These are phyloP conservation scores for Trichosporon faecale DNA, from an alignment of 1,284 basidiomycete species.

Conservation along the genomic window DNA sequence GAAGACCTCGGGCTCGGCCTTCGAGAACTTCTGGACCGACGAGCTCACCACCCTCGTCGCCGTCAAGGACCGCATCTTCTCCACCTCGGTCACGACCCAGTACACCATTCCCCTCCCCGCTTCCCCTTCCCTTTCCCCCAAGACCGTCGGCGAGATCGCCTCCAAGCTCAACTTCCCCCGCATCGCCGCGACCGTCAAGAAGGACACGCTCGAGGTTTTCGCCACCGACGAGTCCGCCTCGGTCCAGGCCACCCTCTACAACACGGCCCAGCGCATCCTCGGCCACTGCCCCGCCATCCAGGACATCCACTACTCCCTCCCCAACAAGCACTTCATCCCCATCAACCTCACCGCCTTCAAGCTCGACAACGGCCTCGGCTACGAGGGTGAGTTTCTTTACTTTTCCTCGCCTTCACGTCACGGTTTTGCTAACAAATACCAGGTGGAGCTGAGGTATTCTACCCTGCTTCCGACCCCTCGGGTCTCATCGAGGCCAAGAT, in stretches of 20 bases:
- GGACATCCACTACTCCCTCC: constrained; percentile 70
- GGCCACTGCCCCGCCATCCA: constrained; percentile 63
- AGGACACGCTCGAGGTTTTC: constrained; percentile 75
- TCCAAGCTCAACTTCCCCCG: constrained; percentile 61
- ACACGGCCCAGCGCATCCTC: constrained; percentile 75
- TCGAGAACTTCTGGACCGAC: constrained; percentile 78
- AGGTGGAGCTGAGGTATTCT: constrained; percentile 76
- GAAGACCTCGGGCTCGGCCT: constrained; percentile 84
- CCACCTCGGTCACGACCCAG: constrained; percentile 70
- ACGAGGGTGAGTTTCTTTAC: constrained; percentile 46
- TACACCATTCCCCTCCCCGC: constrained; percentile 62
- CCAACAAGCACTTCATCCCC: constrained; percentile 87
- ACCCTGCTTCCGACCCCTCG: constrained; percentile 68
- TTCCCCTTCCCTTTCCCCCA: constrained; percentile 56
- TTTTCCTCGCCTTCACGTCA: too few species aligned
- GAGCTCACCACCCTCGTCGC: constrained; percentile 76
- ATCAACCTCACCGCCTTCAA: constrained; percentile 48
- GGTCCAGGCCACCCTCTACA: constrained; percentile 91
- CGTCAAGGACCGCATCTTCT: constrained; percentile 74
- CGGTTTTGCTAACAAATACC: too few species aligned
- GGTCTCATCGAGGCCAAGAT: constrained; percentile 55
- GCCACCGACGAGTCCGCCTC: constrained; percentile 83
- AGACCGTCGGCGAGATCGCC: constrained; percentile 55
- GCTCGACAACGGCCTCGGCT: constrained; percentile 55
- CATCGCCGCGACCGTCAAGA: constrained; percentile 60